These are phyloP conservation scores for Pestalotiopsis sp. DNA, from an alignment of 2,329 filamentous ascomycete species.

Conservation along the genomic window DNA sequence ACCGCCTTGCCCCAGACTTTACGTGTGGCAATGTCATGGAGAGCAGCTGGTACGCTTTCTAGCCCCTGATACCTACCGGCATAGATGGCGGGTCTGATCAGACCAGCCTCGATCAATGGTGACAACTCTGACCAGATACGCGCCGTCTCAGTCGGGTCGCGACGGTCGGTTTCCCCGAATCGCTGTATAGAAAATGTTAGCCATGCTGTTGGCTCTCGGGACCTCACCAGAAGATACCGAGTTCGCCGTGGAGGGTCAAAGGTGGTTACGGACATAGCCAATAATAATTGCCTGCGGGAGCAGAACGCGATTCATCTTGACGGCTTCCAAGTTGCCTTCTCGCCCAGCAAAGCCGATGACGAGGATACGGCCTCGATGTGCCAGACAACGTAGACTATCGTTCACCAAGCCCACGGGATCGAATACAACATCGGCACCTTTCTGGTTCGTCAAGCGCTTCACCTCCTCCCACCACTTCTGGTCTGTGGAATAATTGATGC, in stretches of 20 bases:
- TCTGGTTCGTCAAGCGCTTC: constrained; percentile 44
- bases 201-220: background rate
- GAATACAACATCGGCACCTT: constrained; percentile 59
- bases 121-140: constrained; percentile 55
- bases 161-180: constrained; percentile 58
- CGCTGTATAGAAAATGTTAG: constrained; percentile 33
- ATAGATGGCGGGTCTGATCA: constrained; percentile 54
- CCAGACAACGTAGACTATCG: constrained; percentile 55
- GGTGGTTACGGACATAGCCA: constrained; percentile 48
- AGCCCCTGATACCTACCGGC: constrained; percentile 50
- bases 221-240: background rate
- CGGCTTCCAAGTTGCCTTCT: constrained; percentile 46
- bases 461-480: constrained; percentile 54
- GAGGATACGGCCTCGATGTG: constrained; percentile 55
- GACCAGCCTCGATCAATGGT: constrained; percentile 46
- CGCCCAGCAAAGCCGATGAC: constrained; percentile 61
- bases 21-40: constrained; percentile 51
- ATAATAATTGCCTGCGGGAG: constrained; percentile 55
- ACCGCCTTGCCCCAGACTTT: constrained; percentile 61
- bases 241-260: background rate
- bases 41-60: constrained; percentile 48
- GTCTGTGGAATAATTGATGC: constrained; percentile 41
- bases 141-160: constrained; percentile 47
- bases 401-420: constrained; percentile 61
- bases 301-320: constrained; percentile 57